These are phyloP conservation scores for Chlamydomonas schloesseri DNA, from an alignment of 139 green algal genomes.

Conservation along the genomic window DNA sequence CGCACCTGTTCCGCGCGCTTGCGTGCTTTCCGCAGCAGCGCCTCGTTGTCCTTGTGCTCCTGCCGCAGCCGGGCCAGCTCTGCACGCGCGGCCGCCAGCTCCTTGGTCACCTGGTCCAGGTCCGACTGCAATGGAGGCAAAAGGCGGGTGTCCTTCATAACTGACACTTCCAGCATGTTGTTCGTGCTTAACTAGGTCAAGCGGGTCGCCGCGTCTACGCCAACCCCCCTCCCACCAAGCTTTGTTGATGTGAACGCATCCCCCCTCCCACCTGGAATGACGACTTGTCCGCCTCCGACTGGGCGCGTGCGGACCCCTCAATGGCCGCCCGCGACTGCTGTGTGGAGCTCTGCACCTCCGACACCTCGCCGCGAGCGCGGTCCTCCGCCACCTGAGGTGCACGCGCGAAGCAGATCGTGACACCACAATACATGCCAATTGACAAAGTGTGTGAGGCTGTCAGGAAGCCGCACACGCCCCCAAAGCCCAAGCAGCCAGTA, in stretches of 20 bases:
- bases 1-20: constrained; percentile 55
- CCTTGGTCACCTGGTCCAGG: not conserved
- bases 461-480: too few species aligned
- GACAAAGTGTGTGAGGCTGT: too few species aligned
- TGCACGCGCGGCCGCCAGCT: constrained; percentile 33
- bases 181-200: too few species aligned
- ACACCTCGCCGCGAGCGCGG: constrained; percentile 46
- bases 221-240: too few species aligned
- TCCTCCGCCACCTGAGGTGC: constrained; percentile 44
- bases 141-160: too few species aligned
- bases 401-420: not conserved
- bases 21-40: constrained; percentile 47
- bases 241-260: too few species aligned
- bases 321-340: not conserved
- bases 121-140: too few species aligned
- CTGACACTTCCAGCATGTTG: too few species aligned
- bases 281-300: constrained; percentile 14
- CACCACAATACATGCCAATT: too few species aligned
- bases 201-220: too few species aligned
- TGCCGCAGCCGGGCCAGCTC: constrained; percentile 32
- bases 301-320: not conserved
- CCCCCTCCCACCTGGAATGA: constrained; percentile 40
- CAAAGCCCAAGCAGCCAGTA: too few species aligned
- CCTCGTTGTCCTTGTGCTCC: constrained; percentile 53
- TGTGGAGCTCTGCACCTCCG: constrained; percentile 42